Conservation (phyloP, 768 basidiomycete genomes). For the Coprinellus micaceus region DNA sequence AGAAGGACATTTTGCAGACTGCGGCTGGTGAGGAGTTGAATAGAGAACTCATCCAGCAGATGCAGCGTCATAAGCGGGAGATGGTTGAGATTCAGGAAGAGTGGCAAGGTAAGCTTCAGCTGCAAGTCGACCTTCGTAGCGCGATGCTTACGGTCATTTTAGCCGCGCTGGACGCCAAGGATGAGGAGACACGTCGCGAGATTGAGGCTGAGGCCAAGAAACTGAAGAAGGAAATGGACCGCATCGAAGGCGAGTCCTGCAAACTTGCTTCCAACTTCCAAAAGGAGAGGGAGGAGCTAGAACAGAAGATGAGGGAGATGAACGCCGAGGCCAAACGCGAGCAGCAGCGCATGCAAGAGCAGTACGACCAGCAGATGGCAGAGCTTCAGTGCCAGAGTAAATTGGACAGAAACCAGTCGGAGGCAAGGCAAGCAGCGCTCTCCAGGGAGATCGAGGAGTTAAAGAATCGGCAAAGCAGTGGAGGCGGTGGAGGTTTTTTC, state of each 20-base stretch:
- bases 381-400: not conserved
- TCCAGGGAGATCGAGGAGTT: not conserved
- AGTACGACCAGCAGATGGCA: not conserved
- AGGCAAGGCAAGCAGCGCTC: not conserved
- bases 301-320: not conserved
- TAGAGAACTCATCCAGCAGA: conserved; percentile 45
- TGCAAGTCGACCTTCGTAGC: not conserved
- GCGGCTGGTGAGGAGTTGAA: conserved; percentile 50
- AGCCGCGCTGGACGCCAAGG: conserved; percentile 40
- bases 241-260: conserved; percentile 36
- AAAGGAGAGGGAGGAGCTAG: not conserved
- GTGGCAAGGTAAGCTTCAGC: conserved; percentile 31
- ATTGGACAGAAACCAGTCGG: not conserved
- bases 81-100: conserved; percentile 42
- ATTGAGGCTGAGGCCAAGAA: conserved; percentile 41
- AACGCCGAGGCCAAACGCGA: not conserved
- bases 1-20: conserved; percentile 48
- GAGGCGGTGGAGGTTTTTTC: not conserved
- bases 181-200: conserved; percentile 43
- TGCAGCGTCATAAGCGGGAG: conserved; percentile 43
- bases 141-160: not conserved
- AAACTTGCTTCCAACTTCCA: conserved; percentile 28
- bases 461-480: not conserved
- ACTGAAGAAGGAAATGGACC: conserved; percentile 39
- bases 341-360: not conserved